Evolutionary conservation across 345 rosid species (phyloP).

Genomic region (Salix suchowensis): DNA sequence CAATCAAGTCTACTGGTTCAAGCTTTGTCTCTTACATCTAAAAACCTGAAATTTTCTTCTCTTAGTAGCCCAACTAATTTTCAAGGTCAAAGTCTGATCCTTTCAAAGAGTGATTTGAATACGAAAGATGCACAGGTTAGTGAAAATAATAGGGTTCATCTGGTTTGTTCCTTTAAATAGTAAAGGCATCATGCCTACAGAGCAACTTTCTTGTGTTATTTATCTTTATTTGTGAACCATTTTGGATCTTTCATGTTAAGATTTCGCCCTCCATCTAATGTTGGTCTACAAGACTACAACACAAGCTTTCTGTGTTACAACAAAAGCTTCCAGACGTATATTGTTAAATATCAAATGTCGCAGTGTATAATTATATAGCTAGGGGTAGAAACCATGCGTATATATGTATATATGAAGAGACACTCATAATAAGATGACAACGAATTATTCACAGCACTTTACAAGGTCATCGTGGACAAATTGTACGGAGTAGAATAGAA

Average conservation of each 20-base stretch:
- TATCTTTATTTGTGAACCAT: too few species aligned
- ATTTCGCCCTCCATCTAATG: background rate
- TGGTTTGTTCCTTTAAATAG: background rate
- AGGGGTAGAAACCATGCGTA: background rate
- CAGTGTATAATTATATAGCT: background rate
- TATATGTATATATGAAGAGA: background rate
- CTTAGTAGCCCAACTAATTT: slow-evolving; percentile 15
- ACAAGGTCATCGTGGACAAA: too few species aligned
- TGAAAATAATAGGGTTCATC: background rate
- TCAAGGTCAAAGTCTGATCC: slow-evolving; percentile 3
- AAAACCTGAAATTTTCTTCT: background rate
- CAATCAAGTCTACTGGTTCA: slow-evolving; percentile 8
- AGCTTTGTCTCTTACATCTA: background rate
- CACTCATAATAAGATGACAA: background rate
- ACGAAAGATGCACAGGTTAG: slow-evolving; percentile 23
- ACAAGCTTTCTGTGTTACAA: background rate
- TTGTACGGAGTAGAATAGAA: too few species aligned
- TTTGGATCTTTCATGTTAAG: too few species aligned
- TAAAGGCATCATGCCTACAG: too few species aligned
- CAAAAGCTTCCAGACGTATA: background rate
- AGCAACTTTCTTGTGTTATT: too few species aligned
- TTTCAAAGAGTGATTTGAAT: slow-evolving; percentile 5
- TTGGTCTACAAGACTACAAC: background rate
- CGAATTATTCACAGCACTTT: too few species aligned
- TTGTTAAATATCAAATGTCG: background rate